Evolutionary conservation across 2,329 filamentous ascomycete genomes (phyloP).

Genomic region (Diaporthe velutina): DNA sequence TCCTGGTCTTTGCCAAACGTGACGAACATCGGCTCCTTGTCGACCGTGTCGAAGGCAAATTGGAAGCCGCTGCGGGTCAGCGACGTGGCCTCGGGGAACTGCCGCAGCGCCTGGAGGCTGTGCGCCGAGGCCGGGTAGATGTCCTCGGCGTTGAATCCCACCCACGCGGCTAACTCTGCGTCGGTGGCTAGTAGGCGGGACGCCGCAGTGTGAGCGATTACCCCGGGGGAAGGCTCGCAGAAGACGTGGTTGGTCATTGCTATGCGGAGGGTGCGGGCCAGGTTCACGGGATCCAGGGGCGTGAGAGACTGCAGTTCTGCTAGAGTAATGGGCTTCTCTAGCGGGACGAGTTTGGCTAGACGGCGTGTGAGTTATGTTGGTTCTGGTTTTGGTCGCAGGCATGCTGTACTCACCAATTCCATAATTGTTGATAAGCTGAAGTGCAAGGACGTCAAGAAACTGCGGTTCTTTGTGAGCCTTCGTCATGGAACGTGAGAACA

Average conservation of each 20-base stretch:
- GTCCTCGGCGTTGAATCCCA: conserved; percentile 68
- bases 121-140: conserved; percentile 63
- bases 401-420: conserved; percentile 57
- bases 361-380: background rate
- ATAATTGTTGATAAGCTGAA: conserved; percentile 64
- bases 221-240: conserved; percentile 61
- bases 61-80: conserved; percentile 64
- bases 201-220: conserved; percentile 67
- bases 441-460: conserved; percentile 64
- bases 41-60: conserved; percentile 62
- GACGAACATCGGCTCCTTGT: conserved; percentile 66
- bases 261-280: conserved; percentile 65
- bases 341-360: conserved; percentile 64
- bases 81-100: conserved; percentile 61
- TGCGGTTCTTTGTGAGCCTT: conserved; percentile 43
- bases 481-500: background rate
- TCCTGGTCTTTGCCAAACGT: conserved; percentile 62
- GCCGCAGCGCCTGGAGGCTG: conserved; percentile 58
- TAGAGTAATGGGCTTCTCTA: conserved; percentile 58
- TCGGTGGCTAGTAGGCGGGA: conserved; percentile 66
- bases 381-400: conserved; percentile 4
- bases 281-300: conserved; percentile 61
- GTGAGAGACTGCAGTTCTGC: conserved; percentile 60
- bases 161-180: conserved; percentile 63
- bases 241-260: conserved; percentile 71